Evolutionary conservation across 768 basidiomycete species (phyloP).

Genomic region (Nidularia pulvinata): DNA sequence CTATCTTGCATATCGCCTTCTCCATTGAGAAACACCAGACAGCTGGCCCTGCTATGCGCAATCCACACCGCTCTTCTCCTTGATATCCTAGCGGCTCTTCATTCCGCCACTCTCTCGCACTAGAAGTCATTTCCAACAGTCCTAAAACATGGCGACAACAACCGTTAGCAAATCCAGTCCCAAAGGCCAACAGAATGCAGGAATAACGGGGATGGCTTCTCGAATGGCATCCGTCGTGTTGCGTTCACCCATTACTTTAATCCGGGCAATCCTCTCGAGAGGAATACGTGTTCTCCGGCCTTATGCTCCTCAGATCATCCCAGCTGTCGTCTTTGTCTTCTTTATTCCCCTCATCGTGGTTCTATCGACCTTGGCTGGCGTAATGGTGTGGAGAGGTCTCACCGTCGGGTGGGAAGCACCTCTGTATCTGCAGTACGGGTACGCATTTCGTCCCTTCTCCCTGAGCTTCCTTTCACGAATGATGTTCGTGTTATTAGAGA

Average conservation of each 20-base stretch:
- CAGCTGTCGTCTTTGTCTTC: conserved; percentile 57
- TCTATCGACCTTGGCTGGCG: conserved; percentile 68
- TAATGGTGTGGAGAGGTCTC: conserved; percentile 71
- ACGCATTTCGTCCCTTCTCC: conserved; percentile 13
- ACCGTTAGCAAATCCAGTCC: too few species aligned
- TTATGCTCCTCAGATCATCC: conserved; percentile 64
- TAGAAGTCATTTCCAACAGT: too few species aligned
- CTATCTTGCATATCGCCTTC: too few species aligned
- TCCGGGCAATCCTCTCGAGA: conserved; percentile 8
- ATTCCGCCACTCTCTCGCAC: too few species aligned
- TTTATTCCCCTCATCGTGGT: conserved; percentile 63
- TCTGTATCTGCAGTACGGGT: conserved; percentile 84
- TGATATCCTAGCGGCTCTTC: too few species aligned
- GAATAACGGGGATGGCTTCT: too few species aligned
- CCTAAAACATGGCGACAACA: too few species aligned
- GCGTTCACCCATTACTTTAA: conserved; percentile 7
- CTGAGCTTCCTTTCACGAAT: neutral
- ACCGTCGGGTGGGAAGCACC: conserved; percentile 72
- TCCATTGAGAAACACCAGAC: too few species aligned
- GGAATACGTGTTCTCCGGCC: conserved; percentile 39
- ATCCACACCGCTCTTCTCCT: too few species aligned
- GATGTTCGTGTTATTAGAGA: conserved; percentile 42
- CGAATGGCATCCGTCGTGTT: too few species aligned
- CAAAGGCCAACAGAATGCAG: too few species aligned
- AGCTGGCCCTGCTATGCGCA: too few species aligned